These are phyloP conservation scores for Metschnikowia lunata DNA, from an alignment of 805 yeast species.

Conservation along the genomic window DNA sequence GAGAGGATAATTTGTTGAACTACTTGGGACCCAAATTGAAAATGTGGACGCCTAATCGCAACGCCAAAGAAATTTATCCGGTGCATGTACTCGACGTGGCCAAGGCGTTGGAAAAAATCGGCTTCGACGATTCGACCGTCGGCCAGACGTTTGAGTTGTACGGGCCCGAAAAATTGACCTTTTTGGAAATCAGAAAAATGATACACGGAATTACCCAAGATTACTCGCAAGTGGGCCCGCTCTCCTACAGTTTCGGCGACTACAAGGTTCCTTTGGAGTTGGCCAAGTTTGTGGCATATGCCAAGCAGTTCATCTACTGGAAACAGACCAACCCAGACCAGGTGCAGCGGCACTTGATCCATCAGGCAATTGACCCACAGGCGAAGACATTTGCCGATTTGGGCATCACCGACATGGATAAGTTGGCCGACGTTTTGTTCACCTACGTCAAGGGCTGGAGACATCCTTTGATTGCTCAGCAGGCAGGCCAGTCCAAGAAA, in stretches of 20 bases:
- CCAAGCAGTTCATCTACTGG: constrained; percentile 43
- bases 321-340: constrained; percentile 62
- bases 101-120: constrained; percentile 70
- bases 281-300: constrained; percentile 43
- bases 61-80: constrained; percentile 61
- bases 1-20: constrained; percentile 67
- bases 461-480: constrained; percentile 46
- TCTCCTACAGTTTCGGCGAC: constrained; percentile 40
- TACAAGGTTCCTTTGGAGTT: constrained; percentile 41
- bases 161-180: constrained; percentile 65
- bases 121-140: constrained; percentile 73
- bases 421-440: constrained; percentile 44
- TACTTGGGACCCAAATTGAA: constrained; percentile 51
- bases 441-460: constrained; percentile 46
- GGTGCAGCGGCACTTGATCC: constrained; percentile 64
- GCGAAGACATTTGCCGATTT: constrained; percentile 67
- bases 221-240: constrained; percentile 42
- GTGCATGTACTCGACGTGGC: constrained; percentile 79
- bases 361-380: constrained; percentile 57
- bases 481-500: constrained; percentile 39
- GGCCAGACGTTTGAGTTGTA: constrained; percentile 72
- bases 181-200: constrained; percentile 63
- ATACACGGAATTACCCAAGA: constrained; percentile 58
- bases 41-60: constrained; percentile 63
- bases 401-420: constrained; percentile 49